A percentile compares a stretch with the other conserved stretches of the same genome.
Evolutionary conservation across 805 yeast species (phyloP).

Genomic region (Ogataea trehalophila): DNA sequence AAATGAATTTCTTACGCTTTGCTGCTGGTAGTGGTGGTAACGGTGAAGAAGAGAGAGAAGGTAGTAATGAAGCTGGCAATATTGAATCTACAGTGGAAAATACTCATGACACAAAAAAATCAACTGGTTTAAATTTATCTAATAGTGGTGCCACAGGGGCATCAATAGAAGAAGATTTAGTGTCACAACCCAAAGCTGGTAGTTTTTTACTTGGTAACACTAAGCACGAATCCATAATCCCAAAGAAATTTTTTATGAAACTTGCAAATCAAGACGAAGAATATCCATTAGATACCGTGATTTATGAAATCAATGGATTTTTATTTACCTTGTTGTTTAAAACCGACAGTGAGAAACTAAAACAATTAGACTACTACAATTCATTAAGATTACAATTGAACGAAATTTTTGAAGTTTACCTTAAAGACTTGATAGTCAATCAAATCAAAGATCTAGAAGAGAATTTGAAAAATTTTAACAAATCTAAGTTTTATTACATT

Average conservation of each 20-base stretch:
- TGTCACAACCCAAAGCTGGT: slow-evolving; percentile 15
- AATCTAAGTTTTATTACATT: slow-evolving; percentile 19
- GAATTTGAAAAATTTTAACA: slow-evolving; percentile 7
- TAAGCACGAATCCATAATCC: slow-evolving; percentile 13
- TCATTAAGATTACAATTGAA: slow-evolving; percentile 16
- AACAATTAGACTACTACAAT: slow-evolving; percentile 5
- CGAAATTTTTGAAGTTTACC: slow-evolving; percentile 18
- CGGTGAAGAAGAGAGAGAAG: background rate
- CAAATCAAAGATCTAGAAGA: slow-evolving; percentile 22
- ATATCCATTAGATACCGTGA: slow-evolving; percentile 13
- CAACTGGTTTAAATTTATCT: background rate
- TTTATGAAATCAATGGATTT: slow-evolving; percentile 30
- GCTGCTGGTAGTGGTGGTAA: background rate
- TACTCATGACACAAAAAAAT: background rate
- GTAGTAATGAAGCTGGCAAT: background rate
- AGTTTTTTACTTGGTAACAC: slow-evolving; percentile 23
- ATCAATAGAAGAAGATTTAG: slow-evolving; percentile 8
- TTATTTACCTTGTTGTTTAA: slow-evolving; percentile 21
- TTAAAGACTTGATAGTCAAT: slow-evolving; percentile 22
- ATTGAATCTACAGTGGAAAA: background rate
- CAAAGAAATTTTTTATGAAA: slow-evolving; percentile 12
- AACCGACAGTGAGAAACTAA: background rate
- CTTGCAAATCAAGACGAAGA: background rate
- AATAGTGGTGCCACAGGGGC: background rate
- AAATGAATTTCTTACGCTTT: slow-evolving; percentile 10